Evolutionary conservation across 106 monocot species (phyloP).

Genomic region (Allium sativum): DNA sequence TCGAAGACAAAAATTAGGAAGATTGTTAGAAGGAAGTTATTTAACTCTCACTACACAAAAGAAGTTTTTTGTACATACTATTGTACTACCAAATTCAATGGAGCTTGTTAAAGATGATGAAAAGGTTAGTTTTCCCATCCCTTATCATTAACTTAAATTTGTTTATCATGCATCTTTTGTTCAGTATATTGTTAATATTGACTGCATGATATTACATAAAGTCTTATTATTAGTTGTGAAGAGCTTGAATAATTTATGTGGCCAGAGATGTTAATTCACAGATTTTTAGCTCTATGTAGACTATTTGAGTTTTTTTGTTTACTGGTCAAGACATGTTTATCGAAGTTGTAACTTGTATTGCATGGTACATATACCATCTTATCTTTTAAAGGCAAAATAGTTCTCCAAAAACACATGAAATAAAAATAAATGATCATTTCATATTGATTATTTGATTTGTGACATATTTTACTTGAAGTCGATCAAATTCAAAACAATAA

Average conservation of each 20-base stretch:
- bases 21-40: background rate
- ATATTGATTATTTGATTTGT: no score
- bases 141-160: background rate
- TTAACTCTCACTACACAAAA: background rate
- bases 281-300: background rate
- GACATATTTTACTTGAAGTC: no score
- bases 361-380: no score
- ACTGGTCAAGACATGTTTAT: no score
- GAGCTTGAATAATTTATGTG: background rate
- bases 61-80: background rate
- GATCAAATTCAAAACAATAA: background rate
- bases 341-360: no score
- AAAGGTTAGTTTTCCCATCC: constrained; percentile 1
- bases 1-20: background rate
- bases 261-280: background rate
- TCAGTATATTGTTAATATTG: background rate
- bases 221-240: background rate
- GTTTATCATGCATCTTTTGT: background rate
- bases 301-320: no score
- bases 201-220: background rate
- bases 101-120: constrained; percentile 6
- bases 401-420: no score
- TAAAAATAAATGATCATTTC: no score
- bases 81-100: background rate
- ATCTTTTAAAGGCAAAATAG: no score